These are phyloP conservation scores for Dictyostelium capitatum DNA, from an alignment of 78 protist genomes.

Conservation along the genomic window DNA sequence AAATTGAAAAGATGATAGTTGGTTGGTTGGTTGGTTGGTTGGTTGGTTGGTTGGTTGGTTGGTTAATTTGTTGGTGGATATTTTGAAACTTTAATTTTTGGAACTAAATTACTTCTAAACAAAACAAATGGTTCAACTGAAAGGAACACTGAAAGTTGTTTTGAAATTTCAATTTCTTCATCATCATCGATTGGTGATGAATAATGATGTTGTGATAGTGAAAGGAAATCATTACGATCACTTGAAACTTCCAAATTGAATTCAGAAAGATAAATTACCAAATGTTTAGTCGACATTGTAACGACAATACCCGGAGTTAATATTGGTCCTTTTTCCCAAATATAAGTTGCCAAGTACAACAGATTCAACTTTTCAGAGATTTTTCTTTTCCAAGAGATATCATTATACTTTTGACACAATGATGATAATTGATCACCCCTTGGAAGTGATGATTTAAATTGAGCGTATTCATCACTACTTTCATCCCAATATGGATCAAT, in stretches of 20 bases:
- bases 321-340: slow-evolving; percentile 79
- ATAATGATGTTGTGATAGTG: background rate
- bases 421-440: slow-evolving; percentile 23
- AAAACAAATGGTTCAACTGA: slow-evolving; percentile 74
- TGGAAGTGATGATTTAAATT: slow-evolving; percentile 32
- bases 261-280: slow-evolving; percentile 51
- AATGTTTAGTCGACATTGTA: slow-evolving; percentile 70
- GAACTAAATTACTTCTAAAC: slow-evolving; percentile 65
- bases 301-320: slow-evolving; percentile 58
- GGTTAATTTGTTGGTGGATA: slow-evolving; percentile 37
- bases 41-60: too few relatives aligned
- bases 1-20: too few relatives aligned
- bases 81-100: slow-evolving; percentile 61
- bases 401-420: slow-evolving; percentile 65
- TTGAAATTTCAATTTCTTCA: slow-evolving; percentile 49
- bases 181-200: slow-evolving; percentile 20
- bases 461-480: background rate
- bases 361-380: slow-evolving; percentile 74
- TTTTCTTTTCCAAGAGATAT: slow-evolving; percentile 74
- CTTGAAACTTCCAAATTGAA: slow-evolving; percentile 58
- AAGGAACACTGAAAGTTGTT: slow-evolving; percentile 54
- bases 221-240: slow-evolving; percentile 54
- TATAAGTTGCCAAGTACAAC: slow-evolving; percentile 46
- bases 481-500: slow-evolving; percentile 69
- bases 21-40: too few relatives aligned